Evolutionary conservation across 345 rosid species (phyloP), one percentile per base, ranked within the genome.

Genomic region (Pistacia vera): DNA sequence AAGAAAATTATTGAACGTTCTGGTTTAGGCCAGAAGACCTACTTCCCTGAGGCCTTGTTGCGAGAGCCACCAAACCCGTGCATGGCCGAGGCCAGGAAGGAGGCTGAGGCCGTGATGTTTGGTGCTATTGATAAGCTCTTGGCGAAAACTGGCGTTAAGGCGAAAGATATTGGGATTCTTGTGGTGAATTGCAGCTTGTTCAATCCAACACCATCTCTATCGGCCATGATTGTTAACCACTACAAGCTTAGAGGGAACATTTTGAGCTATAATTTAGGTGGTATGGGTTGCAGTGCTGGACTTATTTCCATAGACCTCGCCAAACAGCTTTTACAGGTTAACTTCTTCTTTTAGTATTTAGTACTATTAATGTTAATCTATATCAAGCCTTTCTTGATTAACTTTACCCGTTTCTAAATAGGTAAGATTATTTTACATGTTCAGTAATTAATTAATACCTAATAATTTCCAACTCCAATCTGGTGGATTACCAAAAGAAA

Each of bases 1-100:
- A 86, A 85, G 88, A 94, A 94, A 88, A 92, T 94, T 28, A 66
- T 94, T 5, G 94, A 90, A 81, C 85, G 94, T 70, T 92, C 98
- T 0, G 97, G 98, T 56, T 72, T 90, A 1, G 98, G 98, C 9
- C 92, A 94, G 61, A 82, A 81, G 17, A 94, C 98, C 0, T 94
- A 92, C 82, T 83, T 84, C 33, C 97, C 98, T 10, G 90, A 92
- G 46, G 95, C 88, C n/a, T 86, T 83, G 83, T 67, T 86, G 85
- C 82, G 83, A 58, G 57, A 81, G 18, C 88, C 94, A 1, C 86
- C 90, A 0, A 88, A 84, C 72, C 92, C 88, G 5, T 82, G 86
- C 66, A 83, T 90, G 91, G 91, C 73, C 0, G 91, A 87, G 83
- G 92, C 92, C 5, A 84, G 94, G 78, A 87, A 79, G 56, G 94